These are phyloP conservation scores for Chimonanthus salicifolius DNA, from an alignment of 164 flowering plant species.

Conservation along the genomic window DNA sequence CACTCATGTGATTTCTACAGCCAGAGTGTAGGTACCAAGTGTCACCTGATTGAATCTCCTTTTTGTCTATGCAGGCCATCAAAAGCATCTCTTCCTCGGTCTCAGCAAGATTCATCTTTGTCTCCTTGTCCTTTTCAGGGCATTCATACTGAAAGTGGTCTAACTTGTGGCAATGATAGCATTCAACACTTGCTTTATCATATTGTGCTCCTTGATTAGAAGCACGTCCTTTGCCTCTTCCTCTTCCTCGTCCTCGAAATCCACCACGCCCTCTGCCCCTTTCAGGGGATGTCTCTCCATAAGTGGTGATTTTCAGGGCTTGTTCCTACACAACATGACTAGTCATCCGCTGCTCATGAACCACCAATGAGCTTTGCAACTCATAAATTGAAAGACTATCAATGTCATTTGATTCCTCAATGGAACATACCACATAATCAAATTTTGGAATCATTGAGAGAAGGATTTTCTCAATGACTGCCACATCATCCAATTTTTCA, in stretches of 20 bases:
- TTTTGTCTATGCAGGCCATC: background rate
- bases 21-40: background rate
- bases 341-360: background rate
- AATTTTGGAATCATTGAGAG: background rate
- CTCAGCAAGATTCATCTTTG: background rate
- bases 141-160: slow-evolving; percentile 3
- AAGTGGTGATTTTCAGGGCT: background rate
- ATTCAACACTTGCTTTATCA: background rate
- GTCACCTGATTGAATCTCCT: background rate
- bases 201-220: background rate
- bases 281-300: background rate
- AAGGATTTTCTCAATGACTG: background rate
- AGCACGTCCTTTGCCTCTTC: background rate
- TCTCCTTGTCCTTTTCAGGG: background rate
- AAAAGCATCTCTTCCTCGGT: background rate
- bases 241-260: background rate
- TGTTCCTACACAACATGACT: background rate
- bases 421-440: background rate
- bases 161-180: background rate
- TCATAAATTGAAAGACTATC: background rate
- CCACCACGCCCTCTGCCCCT: background rate
- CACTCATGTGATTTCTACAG: background rate
- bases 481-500: background rate
- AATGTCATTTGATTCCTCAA: slow-evolving; percentile 1
- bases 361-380: background rate